Percentiles rank a stretch among this genome's conserved stretches.
Evolutionary conservation across 495 filamentous ascomycete species (phyloP).

Genomic region (Penicillium desertorum): DNA sequence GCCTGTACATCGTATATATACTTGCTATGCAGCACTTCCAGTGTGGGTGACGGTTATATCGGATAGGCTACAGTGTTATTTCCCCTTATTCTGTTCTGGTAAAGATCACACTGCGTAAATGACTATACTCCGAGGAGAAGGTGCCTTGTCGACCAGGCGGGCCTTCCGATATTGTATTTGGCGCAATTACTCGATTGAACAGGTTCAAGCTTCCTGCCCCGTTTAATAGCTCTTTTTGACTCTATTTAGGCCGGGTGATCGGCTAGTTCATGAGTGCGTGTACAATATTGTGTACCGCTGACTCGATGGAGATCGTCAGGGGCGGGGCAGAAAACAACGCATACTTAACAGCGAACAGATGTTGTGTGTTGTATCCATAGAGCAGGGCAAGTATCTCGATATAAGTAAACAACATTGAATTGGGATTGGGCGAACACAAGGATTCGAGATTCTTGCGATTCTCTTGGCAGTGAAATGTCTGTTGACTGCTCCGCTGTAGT

Average conservation of each 20-base stretch:
- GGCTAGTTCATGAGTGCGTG: background rate
- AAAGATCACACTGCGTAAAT: background rate
- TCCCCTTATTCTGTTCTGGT: background rate
- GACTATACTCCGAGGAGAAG: constrained; percentile 8
- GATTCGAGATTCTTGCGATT: background rate
- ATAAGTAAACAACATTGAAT: background rate
- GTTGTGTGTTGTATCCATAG: background rate
- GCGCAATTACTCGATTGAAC: background rate
- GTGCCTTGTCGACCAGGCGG: constrained; percentile 4
- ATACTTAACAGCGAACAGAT: background rate
- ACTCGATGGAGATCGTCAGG: constrained; percentile 14
- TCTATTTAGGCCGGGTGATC: constrained; percentile 8
- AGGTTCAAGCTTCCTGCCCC: constrained; percentile 2
- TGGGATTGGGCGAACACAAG: background rate
- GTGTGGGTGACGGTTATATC: background rate
- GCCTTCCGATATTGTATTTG: background rate
- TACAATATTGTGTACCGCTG: background rate
- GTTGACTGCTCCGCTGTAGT: background rate
- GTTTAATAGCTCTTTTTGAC: background rate
- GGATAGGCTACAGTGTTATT: constrained; percentile 4
- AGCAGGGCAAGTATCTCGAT: background rate
- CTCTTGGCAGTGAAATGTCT: background rate
- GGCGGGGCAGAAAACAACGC: constrained; percentile 8
- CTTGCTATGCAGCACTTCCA: background rate
- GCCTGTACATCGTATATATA: background rate